Evolutionary conservation across 208 protist genomes (phyloP).

Genomic region (Crithidia mellificae): DNA sequence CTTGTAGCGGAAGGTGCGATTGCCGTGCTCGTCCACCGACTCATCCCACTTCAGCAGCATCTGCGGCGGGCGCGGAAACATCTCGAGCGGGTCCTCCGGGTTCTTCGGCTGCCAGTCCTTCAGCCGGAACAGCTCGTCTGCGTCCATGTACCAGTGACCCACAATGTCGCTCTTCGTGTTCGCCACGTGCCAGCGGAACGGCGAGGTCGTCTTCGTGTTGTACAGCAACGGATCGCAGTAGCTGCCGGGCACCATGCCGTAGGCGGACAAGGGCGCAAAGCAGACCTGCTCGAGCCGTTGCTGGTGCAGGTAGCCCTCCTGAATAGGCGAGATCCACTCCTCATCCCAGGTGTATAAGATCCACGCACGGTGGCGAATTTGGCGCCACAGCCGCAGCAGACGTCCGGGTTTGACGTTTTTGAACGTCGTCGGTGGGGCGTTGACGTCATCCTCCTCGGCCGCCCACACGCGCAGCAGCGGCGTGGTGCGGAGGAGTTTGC

Average conservation of each 20-base stretch:
- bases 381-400: conserved; percentile 81
- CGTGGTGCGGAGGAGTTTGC: conserved; percentile 45
- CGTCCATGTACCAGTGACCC: conserved; percentile 92
- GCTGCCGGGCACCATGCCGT: conserved; percentile 88
- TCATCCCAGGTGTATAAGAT: conserved; percentile 87
- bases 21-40: conserved; percentile 87
- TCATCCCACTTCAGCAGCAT: conserved; percentile 87
- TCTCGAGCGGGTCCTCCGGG: conserved; percentile 85
- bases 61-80: conserved; percentile 89
- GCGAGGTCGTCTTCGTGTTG: conserved; percentile 91
- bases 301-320: conserved; percentile 87
- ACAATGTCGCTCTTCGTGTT: conserved; percentile 85
- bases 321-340: conserved; percentile 74
- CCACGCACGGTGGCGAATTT: conserved; percentile 87
- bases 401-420: conserved; percentile 87
- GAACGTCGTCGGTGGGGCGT: conserved; percentile 87
- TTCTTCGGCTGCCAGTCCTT: conserved; percentile 92
- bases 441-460: conserved; percentile 80
- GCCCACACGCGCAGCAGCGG: conserved; percentile 82
- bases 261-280: conserved; percentile 85
- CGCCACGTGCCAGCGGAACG: conserved; percentile 88
- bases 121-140: conserved; percentile 85
- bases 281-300: conserved; percentile 89
- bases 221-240: conserved; percentile 92
- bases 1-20: conserved; percentile 90